Percentiles rank a stretch among this genome's conserved stretches.
phyloP scores from a whole-genome alignment of 495 filamentous ascomycete species.

The Penicillium manginii region DNA sequence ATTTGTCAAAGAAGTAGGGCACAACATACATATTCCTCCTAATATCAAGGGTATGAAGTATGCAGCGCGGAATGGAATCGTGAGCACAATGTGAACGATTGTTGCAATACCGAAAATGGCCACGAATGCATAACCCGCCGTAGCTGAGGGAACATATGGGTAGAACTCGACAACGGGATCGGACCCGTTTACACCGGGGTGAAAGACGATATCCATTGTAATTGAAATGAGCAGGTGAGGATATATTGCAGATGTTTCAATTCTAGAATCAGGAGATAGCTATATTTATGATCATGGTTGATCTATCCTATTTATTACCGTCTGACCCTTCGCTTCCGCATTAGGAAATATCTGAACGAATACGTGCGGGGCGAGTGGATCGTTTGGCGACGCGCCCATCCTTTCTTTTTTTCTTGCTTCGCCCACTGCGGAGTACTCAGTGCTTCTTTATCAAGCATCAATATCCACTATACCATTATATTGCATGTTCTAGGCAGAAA shows the following conservation, averaged over 20 bases:
- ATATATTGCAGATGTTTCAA: background rate
- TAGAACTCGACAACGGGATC: conserved; percentile 47
- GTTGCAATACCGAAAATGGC: conserved; percentile 50
- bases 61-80: conserved; percentile 47
- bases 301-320: background rate
- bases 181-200: conserved; percentile 37
- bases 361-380: conserved; percentile 30
- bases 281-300: conserved; percentile 20
- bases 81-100: conserved; percentile 44
- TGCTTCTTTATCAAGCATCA: conserved; percentile 11
- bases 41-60: conserved; percentile 61
- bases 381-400: background rate
- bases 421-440: background rate
- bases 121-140: conserved; percentile 52
- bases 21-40: conserved; percentile 58
- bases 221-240: background rate
- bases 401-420: background rate
- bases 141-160: conserved; percentile 49
- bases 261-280: background rate
- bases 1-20: background rate
- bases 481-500: conserved; percentile 9
- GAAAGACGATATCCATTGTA: conserved; percentile 41
- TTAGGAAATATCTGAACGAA: conserved; percentile 37
- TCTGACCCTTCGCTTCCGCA: conserved; percentile 19
- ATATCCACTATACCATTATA: background rate